Conservation (phyloP, 2,329 filamentous ascomycete genomes). For the Capronia epimyces region DNA sequence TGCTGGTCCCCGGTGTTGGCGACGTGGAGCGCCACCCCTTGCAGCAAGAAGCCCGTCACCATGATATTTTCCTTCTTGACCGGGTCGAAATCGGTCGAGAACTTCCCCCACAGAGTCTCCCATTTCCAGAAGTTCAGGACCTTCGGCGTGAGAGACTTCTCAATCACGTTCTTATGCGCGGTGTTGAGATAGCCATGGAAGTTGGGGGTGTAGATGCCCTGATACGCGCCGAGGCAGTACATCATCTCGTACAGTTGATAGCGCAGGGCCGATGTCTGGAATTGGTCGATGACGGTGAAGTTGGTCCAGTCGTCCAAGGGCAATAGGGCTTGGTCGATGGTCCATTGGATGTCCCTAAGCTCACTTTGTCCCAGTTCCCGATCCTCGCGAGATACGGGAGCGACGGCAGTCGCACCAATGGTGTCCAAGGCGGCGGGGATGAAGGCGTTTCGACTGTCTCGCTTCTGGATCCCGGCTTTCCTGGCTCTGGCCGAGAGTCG, state of each 20-base stretch:
- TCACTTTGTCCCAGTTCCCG: slow-evolving; percentile 16
- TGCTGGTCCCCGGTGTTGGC: slow-evolving; percentile 9
- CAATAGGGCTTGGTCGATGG: slow-evolving; percentile 9
- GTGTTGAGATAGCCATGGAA: slow-evolving; percentile 16
- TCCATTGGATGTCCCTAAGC: slow-evolving; percentile 18
- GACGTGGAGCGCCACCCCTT: slow-evolving; percentile 12
- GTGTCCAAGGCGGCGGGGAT: slow-evolving; percentile 13
- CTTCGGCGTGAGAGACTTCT: slow-evolving; percentile 12
- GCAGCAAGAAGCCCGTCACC: slow-evolving; percentile 15
- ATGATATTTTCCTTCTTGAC: slow-evolving; percentile 21
- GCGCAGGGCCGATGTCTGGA: slow-evolving; percentile 11
- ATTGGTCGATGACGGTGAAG: slow-evolving; percentile 17
- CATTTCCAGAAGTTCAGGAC: slow-evolving; percentile 17
- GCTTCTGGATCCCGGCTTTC: too few relatives aligned
- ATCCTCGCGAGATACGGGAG: slow-evolving; percentile 4
- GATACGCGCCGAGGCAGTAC: slow-evolving; percentile 9
- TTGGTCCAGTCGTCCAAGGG: slow-evolving; percentile 13
- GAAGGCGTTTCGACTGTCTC: too few relatives aligned
- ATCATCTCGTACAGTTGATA: slow-evolving; percentile 15
- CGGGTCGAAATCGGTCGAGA: slow-evolving; percentile 16
- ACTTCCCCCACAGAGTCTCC: slow-evolving; percentile 17
- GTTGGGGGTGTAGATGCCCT: slow-evolving; percentile 7
- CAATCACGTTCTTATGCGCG: slow-evolving; percentile 10
- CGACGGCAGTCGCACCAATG: slow-evolving; percentile 10
- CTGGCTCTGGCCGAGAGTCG: too few relatives aligned